phyloP scores from a whole-genome alignment of 176 grass and related monocot species.

The Juncus effusus region DNA sequence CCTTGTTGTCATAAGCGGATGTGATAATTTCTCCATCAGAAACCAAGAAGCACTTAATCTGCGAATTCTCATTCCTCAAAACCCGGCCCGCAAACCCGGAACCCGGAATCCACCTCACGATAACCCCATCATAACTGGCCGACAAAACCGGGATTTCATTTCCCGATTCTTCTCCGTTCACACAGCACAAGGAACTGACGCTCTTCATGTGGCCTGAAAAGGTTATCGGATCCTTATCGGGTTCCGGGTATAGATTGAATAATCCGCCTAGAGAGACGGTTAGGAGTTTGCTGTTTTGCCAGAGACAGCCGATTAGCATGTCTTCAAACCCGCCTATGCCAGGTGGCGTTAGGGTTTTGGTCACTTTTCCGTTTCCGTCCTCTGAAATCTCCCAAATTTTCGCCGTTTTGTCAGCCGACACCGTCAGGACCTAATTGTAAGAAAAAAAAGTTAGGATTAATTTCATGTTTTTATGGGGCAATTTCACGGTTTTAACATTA shows the following conservation, averaged over 20 bases:
- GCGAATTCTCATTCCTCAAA: slow-evolving; percentile 69
- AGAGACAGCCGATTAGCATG: slow-evolving; percentile 93
- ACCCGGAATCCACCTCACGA: slow-evolving; percentile 78
- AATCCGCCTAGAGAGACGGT: slow-evolving; percentile 89
- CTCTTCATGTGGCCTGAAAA: slow-evolving; percentile 95
- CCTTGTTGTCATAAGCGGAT: slow-evolving; percentile 95
- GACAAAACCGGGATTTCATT: slow-evolving; percentile 62
- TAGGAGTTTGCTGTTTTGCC: slow-evolving; percentile 90
- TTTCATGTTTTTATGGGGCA: background rate
- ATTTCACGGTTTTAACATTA: background rate
- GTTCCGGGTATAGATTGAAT: slow-evolving; percentile 75
- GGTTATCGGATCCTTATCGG: slow-evolving; percentile 59
- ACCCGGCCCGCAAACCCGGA: slow-evolving; percentile 81
- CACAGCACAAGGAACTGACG: slow-evolving; percentile 54
- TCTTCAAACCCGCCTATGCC: slow-evolving; percentile 89
- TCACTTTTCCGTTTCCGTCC: slow-evolving; percentile 66
- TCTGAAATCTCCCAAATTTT: slow-evolving; percentile 97
- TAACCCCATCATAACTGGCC: slow-evolving; percentile 90
- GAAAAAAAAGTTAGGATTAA: background rate
- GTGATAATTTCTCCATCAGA: slow-evolving; percentile 73
- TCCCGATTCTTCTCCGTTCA: slow-evolving; percentile 37
- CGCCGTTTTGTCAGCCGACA: slow-evolving; percentile 96
- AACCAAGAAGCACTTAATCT: slow-evolving; percentile 91
- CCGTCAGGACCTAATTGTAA: slow-evolving; percentile 75
- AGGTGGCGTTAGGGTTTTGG: slow-evolving; percentile 60